A percentile compares a stretch with the other conserved stretches of the same genome.
These are phyloP conservation scores for Endoconidiophora polonica DNA, from an alignment of 2,329 filamentous ascomycete genomes.

Conservation along the genomic window DNA sequence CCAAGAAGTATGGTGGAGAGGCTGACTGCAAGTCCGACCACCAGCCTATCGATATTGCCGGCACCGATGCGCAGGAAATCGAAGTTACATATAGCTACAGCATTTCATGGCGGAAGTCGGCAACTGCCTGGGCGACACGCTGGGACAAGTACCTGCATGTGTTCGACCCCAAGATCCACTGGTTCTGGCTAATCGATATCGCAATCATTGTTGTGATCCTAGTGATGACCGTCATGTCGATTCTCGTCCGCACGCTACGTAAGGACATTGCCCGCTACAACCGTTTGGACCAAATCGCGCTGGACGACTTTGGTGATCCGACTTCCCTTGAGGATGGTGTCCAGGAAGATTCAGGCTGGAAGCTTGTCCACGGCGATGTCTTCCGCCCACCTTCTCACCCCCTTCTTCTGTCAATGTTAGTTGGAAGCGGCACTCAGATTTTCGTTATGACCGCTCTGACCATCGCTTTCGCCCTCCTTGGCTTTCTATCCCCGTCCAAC, in stretches of 20 bases:
- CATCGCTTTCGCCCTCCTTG: conserved; percentile 81
- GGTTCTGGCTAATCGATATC: conserved; percentile 95
- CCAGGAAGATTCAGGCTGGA: conserved; percentile 97
- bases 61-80: conserved; percentile 32
- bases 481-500: conserved; percentile 90
- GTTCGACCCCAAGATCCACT: conserved; percentile 94
- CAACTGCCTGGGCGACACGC: conserved; percentile 83
- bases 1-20: conserved; percentile 40
- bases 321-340: conserved; percentile 74
- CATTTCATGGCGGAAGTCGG: conserved; percentile 71
- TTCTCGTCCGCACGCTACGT: conserved; percentile 69
- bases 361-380: conserved; percentile 91
- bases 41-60: conserved; percentile 45
- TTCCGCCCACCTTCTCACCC: conserved; percentile 78
- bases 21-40: conserved; percentile 47
- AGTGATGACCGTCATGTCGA: conserved; percentile 80
- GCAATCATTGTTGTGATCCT: conserved; percentile 88
- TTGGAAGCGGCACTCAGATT: conserved; percentile 87
- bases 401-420: conserved; percentile 67
- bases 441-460: conserved; percentile 97
- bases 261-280: conserved; percentile 98
- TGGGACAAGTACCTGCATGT: conserved; percentile 99
- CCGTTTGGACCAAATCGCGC: conserved; percentile 72
- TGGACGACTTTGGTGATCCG: conserved; percentile 75
- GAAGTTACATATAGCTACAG: conserved; percentile 78